Conservation (phyloP, 768 basidiomycete genomes). For the Russula griseocarnosa region DNA sequence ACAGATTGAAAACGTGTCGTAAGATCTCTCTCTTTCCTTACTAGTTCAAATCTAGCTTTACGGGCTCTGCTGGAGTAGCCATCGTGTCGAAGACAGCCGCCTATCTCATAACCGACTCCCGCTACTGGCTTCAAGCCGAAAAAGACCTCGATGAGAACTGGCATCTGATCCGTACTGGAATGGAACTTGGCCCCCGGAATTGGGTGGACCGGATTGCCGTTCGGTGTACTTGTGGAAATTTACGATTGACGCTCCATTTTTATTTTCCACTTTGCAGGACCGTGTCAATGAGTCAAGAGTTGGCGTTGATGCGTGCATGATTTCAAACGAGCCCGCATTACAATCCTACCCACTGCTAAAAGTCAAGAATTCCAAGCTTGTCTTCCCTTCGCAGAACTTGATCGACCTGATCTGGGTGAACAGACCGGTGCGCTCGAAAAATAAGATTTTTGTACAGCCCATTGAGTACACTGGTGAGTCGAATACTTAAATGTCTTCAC, state of each 20-base stretch:
- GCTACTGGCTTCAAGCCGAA: conserved; percentile 79
- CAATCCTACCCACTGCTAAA: conserved; percentile 54
- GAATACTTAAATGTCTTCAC: not conserved
- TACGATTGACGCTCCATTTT: conserved; percentile 8
- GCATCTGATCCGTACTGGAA: conserved; percentile 59
- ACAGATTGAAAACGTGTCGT: not conserved
- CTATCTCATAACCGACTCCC: conserved; percentile 76
- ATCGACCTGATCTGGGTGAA: conserved; percentile 79
- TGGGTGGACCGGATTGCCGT: conserved; percentile 71
- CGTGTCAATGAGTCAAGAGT: conserved; percentile 48
- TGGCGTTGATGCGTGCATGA: conserved; percentile 82
- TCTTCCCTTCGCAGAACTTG: conserved; percentile 82
- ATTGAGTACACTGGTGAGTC: conserved; percentile 59
- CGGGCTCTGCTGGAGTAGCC: conserved; percentile 66
- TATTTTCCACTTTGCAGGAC: conserved; percentile 36
- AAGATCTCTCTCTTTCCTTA: too few relatives aligned
- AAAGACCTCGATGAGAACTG: conserved; percentile 73
- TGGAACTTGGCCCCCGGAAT: conserved; percentile 51
- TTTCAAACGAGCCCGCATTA: conserved; percentile 67
- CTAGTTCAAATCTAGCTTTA: conserved; percentile 42
- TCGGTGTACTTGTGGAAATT: not conserved
- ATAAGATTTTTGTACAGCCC: conserved; percentile 64
- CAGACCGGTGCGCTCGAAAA: conserved; percentile 65
- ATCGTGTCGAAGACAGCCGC: conserved; percentile 63
- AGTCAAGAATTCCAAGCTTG: conserved; percentile 56